phyloP scores from a whole-genome alignment of 805 yeast species.

The Torulaspora quercuum region DNA sequence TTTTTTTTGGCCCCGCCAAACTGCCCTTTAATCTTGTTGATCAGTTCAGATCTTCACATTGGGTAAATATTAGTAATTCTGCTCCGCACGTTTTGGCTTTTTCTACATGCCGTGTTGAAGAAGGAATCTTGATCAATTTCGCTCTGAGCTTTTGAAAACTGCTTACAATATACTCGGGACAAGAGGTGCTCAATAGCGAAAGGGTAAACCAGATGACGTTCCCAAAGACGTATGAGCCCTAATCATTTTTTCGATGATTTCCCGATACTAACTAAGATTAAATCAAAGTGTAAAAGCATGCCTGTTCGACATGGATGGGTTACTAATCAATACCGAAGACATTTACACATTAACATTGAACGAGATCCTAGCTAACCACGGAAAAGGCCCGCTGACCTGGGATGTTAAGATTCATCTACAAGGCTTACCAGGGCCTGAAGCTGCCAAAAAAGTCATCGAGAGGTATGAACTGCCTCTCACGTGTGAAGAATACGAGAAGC shows the following conservation, averaged over 20 bases:
- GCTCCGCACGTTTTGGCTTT: too few relatives aligned
- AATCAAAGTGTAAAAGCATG: conserved; percentile 31
- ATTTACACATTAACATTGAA: conserved; percentile 78
- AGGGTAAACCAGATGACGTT: conserved; percentile 3
- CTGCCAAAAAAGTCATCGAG: conserved; percentile 61
- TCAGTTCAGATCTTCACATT: too few relatives aligned
- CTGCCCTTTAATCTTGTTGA: too few relatives aligned
- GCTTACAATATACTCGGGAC: too few relatives aligned
- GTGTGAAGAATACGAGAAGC: conserved; percentile 56
- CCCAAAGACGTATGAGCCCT: conserved; percentile 4
- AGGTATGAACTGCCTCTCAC: conserved; percentile 65
- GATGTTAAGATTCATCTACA: conserved; percentile 82
- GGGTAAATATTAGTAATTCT: too few relatives aligned
- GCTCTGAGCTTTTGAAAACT: too few relatives aligned
- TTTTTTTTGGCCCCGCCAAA: too few relatives aligned
- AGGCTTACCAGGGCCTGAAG: conserved; percentile 84
- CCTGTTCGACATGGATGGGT: conserved; percentile 85
- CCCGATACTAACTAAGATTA: conserved; percentile 7
- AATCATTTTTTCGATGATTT: too few relatives aligned
- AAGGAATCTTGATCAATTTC: too few relatives aligned
- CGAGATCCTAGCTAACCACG: conserved; percentile 60
- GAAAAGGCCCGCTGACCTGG: conserved; percentile 85
- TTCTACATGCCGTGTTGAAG: too few relatives aligned
- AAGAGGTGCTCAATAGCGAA: too few relatives aligned
- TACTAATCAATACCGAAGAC: conserved; percentile 87